phyloP scores from a whole-genome alignment of 2,329 filamentous ascomycete genomes.

The Claviceps sp. region DNA sequence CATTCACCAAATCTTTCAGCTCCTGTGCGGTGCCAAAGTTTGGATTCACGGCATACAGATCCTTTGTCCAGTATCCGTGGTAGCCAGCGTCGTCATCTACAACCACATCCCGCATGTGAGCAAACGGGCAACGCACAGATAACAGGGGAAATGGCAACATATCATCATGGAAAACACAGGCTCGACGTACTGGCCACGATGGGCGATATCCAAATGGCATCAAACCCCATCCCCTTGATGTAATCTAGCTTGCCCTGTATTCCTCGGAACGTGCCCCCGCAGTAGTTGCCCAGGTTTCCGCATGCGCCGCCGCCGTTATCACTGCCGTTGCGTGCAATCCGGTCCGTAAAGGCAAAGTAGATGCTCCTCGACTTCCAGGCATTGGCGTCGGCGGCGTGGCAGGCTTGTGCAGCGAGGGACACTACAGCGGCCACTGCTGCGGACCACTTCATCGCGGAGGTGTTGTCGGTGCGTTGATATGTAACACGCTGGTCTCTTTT shows the following conservation, averaged over 20 bases:
- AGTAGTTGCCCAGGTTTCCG: conserved; percentile 33
- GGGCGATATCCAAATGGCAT: conserved; percentile 45
- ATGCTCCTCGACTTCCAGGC: conserved; percentile 42
- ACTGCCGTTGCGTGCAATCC: conserved; percentile 32
- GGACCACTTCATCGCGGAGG: background rate
- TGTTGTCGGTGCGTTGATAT: no score
- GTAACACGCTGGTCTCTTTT: no score
- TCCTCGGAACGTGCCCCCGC: conserved; percentile 47
- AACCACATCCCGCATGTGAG: no score
- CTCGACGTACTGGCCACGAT: conserved; percentile 30
- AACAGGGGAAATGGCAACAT: background rate
- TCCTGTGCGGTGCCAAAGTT: conserved; percentile 47
- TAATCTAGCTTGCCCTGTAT: conserved; percentile 47
- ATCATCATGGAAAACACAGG: no score
- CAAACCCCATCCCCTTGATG: conserved; percentile 47
- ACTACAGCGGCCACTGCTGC: background rate
- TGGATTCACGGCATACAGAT: conserved; percentile 39
- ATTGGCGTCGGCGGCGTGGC: conserved; percentile 19
- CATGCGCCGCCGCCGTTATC: conserved; percentile 31
- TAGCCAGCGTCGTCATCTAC: conserved; percentile 29
- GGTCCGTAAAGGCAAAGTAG: conserved; percentile 45
- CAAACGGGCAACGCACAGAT: no score
- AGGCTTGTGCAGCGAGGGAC: background rate
- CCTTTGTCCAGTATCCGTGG: conserved; percentile 42
- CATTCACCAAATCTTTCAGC: conserved; percentile 40